Evolutionary conservation across 2,329 filamentous ascomycete genomes (phyloP).

Genomic region (Aspergillus brasiliensis): DNA sequence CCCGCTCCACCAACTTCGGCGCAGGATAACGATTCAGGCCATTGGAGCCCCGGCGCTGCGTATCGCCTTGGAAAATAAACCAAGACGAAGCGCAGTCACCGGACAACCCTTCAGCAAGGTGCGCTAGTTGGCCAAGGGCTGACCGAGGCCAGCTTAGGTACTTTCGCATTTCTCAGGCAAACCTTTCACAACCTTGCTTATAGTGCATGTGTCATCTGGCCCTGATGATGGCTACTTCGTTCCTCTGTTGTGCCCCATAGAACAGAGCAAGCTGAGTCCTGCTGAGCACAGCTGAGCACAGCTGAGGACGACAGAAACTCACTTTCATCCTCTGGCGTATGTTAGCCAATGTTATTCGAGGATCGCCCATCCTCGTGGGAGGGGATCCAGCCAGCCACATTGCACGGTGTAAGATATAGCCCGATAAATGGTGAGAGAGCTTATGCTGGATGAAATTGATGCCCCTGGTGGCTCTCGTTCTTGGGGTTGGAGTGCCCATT

Average conservation of each 20-base stretch:
- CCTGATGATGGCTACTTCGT: not conserved
- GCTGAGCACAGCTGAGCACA: not conserved
- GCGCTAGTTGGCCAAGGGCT: not conserved
- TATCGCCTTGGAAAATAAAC: not conserved
- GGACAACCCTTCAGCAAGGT: not conserved
- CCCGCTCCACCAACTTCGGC: not conserved
- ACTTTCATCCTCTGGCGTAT: not conserved
- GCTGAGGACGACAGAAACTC: not conserved
- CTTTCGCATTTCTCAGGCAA: not conserved
- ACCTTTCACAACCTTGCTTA: not conserved
- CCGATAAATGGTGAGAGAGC: not conserved
- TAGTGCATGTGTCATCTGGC: not conserved
- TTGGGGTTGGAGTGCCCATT: not conserved
- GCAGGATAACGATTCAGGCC: not conserved
- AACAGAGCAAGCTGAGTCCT: not conserved
- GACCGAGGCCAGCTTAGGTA: not conserved
- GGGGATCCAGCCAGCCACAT: not conserved
- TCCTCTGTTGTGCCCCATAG: not conserved
- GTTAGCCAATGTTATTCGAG: not conserved
- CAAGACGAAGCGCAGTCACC: not conserved
- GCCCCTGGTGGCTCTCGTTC: not conserved
- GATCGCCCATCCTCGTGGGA: not conserved
- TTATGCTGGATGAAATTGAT: not conserved
- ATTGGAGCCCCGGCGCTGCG: constrained; percentile 1
- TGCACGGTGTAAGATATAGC: not conserved